Evolutionary conservation across 371 early-diverging fungal genomes (phyloP).

Genomic region (Mortierella sp.): DNA sequence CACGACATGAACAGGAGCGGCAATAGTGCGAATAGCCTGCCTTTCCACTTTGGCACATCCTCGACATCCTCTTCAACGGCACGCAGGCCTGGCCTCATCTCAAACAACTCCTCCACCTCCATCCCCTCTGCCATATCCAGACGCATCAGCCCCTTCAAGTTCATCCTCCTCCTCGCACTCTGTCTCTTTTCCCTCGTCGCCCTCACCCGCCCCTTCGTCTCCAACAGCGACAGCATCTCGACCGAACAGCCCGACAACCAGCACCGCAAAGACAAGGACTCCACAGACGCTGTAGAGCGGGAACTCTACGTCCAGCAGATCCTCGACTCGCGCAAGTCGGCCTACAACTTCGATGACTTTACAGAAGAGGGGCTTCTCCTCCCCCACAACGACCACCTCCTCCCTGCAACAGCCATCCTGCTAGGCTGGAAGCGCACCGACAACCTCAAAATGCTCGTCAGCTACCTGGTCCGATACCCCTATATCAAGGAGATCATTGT

Average conservation of each 20-base stretch:
- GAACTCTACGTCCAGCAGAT: constrained; percentile 38
- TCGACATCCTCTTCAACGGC: constrained; percentile 3
- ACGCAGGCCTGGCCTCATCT: constrained; percentile 12
- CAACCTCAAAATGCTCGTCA: constrained; percentile 61
- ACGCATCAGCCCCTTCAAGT: constrained; percentile 26
- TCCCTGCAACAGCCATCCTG: constrained; percentile 52
- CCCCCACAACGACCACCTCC: constrained; percentile 33
- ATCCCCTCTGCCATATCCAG: constrained; percentile 10
- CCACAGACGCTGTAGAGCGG: constrained; percentile 31
- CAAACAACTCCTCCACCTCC: constrained; percentile 13
- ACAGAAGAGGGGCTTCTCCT: constrained; percentile 37
- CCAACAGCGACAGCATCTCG: neutral
- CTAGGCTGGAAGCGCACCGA: constrained; percentile 60
- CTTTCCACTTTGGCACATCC: constrained; percentile 29
- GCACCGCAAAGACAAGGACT: constrained; percentile 9
- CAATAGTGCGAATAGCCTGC: constrained; percentile 38
- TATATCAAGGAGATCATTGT: constrained; percentile 72
- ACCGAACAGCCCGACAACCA: constrained; percentile 10
- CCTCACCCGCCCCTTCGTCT: constrained; percentile 23
- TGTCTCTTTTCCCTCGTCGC: constrained; percentile 31
- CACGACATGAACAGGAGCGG: constrained; percentile 48
- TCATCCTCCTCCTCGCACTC: constrained; percentile 37
- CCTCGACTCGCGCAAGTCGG: constrained; percentile 31
- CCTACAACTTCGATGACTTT: constrained; percentile 49
- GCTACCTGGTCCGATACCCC: constrained; percentile 66